Evolutionary conservation across 1,284 basidiomycete species (phyloP).

Genomic region (Melampsora larici-populina): DNA sequence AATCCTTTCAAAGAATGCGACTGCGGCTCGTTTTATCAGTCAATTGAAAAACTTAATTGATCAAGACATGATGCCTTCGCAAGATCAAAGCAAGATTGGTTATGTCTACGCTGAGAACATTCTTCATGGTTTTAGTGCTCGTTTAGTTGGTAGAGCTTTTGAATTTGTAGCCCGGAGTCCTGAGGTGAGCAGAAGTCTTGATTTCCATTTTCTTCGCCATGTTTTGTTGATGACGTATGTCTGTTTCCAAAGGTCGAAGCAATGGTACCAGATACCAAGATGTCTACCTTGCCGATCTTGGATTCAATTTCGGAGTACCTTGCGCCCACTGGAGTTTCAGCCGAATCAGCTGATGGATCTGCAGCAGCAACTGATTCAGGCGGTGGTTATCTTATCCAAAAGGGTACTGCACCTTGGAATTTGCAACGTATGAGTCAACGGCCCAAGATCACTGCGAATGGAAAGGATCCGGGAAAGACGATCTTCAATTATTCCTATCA

Average conservation of each 20-base stretch:
- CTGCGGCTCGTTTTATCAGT: not conserved
- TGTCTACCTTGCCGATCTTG: constrained; percentile 14
- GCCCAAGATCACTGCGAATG: not conserved
- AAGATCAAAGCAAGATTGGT: constrained; percentile 22
- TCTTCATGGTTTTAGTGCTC: constrained; percentile 36
- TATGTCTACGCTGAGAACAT: constrained; percentile 15
- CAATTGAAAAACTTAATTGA: not conserved
- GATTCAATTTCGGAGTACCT: constrained; percentile 4
- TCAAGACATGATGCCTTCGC: not conserved
- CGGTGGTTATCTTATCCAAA: constrained; percentile 1
- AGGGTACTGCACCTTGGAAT: constrained; percentile 36
- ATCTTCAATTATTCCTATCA: constrained; percentile 38
- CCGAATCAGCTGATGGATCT: not conserved
- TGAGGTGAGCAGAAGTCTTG: constrained; percentile 11
- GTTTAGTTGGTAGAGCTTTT: constrained; percentile 19
- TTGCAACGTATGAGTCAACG: constrained; percentile 32
- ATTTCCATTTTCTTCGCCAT: not conserved
- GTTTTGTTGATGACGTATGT: not conserved
- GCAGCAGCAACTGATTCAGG: not conserved
- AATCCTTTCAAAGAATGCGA: not conserved
- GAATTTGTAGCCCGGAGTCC: constrained; percentile 5
- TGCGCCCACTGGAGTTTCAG: not conserved
- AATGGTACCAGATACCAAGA: constrained; percentile 15
- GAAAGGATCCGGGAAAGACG: constrained; percentile 3
- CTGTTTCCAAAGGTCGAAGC: constrained; percentile 12